phyloP scores from a whole-genome alignment of 2,329 filamentous ascomycete species.

The Aspergillus pseudoglaucus region DNA sequence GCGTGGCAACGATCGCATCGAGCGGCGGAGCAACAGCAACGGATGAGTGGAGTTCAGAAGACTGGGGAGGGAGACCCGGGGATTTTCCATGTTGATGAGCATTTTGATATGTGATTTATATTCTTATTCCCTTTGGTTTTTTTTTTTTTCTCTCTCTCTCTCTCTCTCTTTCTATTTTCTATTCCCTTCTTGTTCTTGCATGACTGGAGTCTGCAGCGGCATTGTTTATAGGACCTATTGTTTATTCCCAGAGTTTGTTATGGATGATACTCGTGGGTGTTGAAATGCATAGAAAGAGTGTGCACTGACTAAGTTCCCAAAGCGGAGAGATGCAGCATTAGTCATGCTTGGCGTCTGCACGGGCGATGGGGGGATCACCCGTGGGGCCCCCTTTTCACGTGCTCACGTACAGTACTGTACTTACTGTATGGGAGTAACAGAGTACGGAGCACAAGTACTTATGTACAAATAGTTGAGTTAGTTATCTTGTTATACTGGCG shows the following conservation, averaged over 20 bases:
- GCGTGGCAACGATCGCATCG: slow-evolving; percentile 29
- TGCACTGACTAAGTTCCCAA: slow-evolving; percentile 1
- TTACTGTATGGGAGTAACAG: too few species aligned
- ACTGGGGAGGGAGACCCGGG: slow-evolving; percentile 33
- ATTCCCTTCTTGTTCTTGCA: slow-evolving; percentile 22
- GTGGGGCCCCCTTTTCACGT: too few species aligned
- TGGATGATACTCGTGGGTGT: not conserved
- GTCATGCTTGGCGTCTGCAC: too few species aligned
- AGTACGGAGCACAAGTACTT: too few species aligned
- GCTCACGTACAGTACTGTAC: too few species aligned
- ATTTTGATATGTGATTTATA: slow-evolving; percentile 39
- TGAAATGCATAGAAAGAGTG: not conserved
- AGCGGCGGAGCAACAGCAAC: slow-evolving; percentile 27
- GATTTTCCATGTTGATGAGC: slow-evolving; percentile 40
- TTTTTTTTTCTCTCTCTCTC: slow-evolving; percentile 10
- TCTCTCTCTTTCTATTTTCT: slow-evolving; percentile 13
- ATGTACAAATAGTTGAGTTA: too few species aligned
- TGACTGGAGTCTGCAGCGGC: slow-evolving; percentile 34
- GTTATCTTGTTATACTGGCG: too few species aligned
- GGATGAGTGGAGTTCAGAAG: slow-evolving; percentile 40
- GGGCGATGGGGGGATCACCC: too few species aligned
- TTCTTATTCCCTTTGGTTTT: too few species aligned
- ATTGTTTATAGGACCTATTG: slow-evolving; percentile 10
- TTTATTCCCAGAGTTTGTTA: not conserved
- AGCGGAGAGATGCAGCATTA: too few species aligned